A percentile compares a stretch with the other conserved stretches of the same genome.
Evolutionary conservation across 108 stramenopile species (phyloP).

Genomic region (Cyclostephanos invisitatus): DNA sequence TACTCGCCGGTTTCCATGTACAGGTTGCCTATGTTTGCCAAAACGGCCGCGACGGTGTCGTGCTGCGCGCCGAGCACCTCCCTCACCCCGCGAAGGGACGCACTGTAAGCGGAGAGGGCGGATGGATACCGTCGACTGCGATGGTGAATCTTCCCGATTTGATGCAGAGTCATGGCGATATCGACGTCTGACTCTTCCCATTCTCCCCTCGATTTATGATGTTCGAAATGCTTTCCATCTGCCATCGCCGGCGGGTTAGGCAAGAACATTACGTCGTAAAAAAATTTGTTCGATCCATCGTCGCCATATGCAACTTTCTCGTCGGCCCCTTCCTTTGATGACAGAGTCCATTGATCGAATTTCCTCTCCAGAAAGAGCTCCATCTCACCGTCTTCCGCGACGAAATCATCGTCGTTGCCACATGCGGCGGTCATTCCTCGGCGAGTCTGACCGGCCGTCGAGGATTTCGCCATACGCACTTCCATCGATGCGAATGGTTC

Average conservation of each 20-base stretch:
- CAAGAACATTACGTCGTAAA: slow-evolving; percentile 69
- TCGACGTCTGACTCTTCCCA: slow-evolving; percentile 62
- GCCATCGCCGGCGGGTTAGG: neutral
- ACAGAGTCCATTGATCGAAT: slow-evolving; percentile 38
- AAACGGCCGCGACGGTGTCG: slow-evolving; percentile 77
- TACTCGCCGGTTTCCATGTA: slow-evolving; percentile 85
- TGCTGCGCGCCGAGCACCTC: slow-evolving; percentile 67
- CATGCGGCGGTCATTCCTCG: neutral
- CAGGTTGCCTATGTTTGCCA: slow-evolving; percentile 86
- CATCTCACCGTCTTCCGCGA: slow-evolving; percentile 58
- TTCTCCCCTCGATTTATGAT: neutral
- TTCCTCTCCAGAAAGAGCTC: slow-evolving; percentile 56
- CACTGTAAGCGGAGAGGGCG: slow-evolving; percentile 74
- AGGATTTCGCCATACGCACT: slow-evolving; percentile 43
- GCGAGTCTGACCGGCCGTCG: slow-evolving; percentile 4
- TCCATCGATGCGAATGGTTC: slow-evolving; percentile 43
- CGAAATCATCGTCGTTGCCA: slow-evolving; percentile 1
- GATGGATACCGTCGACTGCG: slow-evolving; percentile 53
- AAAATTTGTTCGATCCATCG: slow-evolving; percentile 26
- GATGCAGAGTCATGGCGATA: slow-evolving; percentile 79
- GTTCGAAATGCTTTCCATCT: neutral
- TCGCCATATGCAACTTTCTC: neutral
- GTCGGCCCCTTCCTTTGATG: neutral
- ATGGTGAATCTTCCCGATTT: slow-evolving; percentile 77
- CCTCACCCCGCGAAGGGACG: slow-evolving; percentile 83